A percentile compares a stretch with the other conserved stretches of the same genome.
These are phyloP conservation scores for Ceratobasidium sp. DNA, from an alignment of 1,284 basidiomycete genomes.

Conservation along the genomic window DNA sequence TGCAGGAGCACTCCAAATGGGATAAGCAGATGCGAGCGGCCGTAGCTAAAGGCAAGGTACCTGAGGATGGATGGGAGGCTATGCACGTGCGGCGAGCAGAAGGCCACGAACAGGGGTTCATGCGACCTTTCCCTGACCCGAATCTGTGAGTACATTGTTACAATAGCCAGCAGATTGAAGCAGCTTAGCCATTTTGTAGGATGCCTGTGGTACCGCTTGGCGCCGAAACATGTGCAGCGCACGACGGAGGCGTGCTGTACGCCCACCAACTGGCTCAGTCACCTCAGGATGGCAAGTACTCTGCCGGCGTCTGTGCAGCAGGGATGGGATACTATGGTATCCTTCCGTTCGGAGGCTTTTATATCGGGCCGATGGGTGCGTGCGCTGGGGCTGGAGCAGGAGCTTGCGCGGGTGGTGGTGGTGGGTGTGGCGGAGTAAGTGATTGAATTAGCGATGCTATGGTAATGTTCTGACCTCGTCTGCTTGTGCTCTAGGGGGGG, in stretches of 20 bases:
- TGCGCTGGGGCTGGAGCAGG: slow-evolving; percentile 18
- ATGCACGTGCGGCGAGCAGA: slow-evolving; percentile 10
- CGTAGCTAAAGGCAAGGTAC: slow-evolving; percentile 24
- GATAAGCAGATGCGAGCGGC: slow-evolving; percentile 8
- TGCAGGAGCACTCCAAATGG: slow-evolving; percentile 8
- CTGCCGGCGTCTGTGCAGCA: slow-evolving; percentile 23
- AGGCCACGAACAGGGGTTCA: slow-evolving; percentile 26
- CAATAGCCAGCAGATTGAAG: neutral
- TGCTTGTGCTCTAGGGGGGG: neutral
- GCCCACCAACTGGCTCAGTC: neutral
- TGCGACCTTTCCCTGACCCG: slow-evolving; percentile 33
- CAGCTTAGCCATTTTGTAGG: neutral
- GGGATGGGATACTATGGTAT: slow-evolving; percentile 29
- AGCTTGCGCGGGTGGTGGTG: slow-evolving; percentile 18
- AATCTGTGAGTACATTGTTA: slow-evolving; percentile 19
- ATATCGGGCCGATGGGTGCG: slow-evolving; percentile 6
- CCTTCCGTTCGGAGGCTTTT: slow-evolving; percentile 7
- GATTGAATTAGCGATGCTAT: neutral
- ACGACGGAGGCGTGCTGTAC: slow-evolving; percentile 34
- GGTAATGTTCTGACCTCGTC: neutral
- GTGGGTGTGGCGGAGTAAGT: slow-evolving; percentile 23
- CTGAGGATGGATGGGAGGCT: slow-evolving; percentile 30
- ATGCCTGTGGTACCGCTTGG: slow-evolving; percentile 27
- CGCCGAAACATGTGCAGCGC: slow-evolving; percentile 37
- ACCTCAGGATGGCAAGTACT: slow-evolving; percentile 13